Evolutionary conservation across 2,329 filamentous ascomycete genomes (phyloP).

Genomic region (Dichotomopilus funicola): DNA sequence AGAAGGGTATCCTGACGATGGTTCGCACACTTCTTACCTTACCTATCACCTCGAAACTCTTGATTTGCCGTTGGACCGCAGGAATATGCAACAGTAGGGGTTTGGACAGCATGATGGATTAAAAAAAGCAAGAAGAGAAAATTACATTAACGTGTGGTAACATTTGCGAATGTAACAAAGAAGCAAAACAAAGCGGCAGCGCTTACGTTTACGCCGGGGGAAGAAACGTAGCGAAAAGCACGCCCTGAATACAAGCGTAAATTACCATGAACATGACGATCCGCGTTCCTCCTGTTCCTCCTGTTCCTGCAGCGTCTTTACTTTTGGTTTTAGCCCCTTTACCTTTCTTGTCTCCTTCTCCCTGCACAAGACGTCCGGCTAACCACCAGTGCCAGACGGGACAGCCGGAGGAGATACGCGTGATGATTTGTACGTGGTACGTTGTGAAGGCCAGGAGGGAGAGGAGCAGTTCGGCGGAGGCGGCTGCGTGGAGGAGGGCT

Average conservation of each 20-base stretch:
- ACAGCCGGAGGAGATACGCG: conserved; percentile 79
- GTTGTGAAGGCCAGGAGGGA: conserved; percentile 65
- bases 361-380: conserved; percentile 42
- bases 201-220: conserved; percentile 62
- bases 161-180: too few relatives aligned
- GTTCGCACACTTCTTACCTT: too few relatives aligned
- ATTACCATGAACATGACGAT: conserved; percentile 65
- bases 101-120: too few relatives aligned
- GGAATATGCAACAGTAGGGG: too few relatives aligned
- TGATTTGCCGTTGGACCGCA: too few relatives aligned
- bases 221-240: conserved; percentile 81
- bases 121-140: too few relatives aligned
- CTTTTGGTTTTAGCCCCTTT: too few relatives aligned
- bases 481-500: conserved; percentile 49
- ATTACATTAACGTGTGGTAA: too few relatives aligned
- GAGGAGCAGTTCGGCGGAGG: conserved; percentile 65
- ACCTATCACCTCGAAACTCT: too few relatives aligned
- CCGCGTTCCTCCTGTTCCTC: conserved; percentile 25
- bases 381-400: conserved; percentile 85
- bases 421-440: conserved; percentile 94
- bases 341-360: conserved; percentile 14
- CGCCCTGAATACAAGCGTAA: conserved; percentile 77
- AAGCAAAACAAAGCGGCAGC: too few relatives aligned
- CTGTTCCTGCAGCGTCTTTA: too few relatives aligned
- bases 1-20: too few relatives aligned